Conservation (phyloP, 2,329 filamentous ascomycete species). For the Aspergillus fijiensis region DNA sequence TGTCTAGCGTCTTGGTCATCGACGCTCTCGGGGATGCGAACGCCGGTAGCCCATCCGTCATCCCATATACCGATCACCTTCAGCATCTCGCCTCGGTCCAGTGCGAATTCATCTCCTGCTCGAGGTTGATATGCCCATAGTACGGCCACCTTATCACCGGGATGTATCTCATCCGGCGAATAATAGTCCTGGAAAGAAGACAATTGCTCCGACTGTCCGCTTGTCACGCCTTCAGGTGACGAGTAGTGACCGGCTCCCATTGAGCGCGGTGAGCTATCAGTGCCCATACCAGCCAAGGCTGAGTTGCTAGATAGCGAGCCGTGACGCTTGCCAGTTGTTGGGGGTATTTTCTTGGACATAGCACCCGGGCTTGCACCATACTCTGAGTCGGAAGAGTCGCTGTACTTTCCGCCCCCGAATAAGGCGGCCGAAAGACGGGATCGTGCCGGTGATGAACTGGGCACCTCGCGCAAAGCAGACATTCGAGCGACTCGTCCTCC, state of each 20-base stretch:
- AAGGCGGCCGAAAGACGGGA: constrained; percentile 53
- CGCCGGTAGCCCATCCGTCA: constrained; percentile 95
- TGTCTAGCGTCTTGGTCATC: constrained; percentile 83
- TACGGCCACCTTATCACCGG: constrained; percentile 83
- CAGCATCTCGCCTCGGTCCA: constrained; percentile 96
- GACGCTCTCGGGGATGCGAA: constrained; percentile 76
- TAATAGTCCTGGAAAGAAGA: constrained; percentile 99
- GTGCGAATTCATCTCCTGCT: constrained; percentile 85
- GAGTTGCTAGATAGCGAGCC: constrained; percentile 90
- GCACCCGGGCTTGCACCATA: constrained; percentile 71
- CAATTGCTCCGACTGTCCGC: constrained; percentile 91
- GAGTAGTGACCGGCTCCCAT: constrained; percentile 71
- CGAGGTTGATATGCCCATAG: constrained; percentile 97
- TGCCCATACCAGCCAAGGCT: constrained; percentile 61
- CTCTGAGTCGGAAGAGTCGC: constrained; percentile 61
- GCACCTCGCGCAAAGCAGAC: constrained; percentile 83
- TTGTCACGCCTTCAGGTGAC: constrained; percentile 77
- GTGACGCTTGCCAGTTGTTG: constrained; percentile 62
- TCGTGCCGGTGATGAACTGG: constrained; percentile 59
- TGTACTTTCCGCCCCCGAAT: constrained; percentile 49
- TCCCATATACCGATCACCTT: constrained; percentile 99
- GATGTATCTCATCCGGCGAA: constrained; percentile 91
- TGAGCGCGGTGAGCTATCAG: constrained; percentile 71
- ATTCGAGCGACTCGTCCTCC: constrained; percentile 91
- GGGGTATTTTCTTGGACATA: constrained; percentile 52